These are phyloP conservation scores for Achaetomium macrosporum DNA, from an alignment of 2,329 filamentous ascomycete species.

Conservation along the genomic window DNA sequence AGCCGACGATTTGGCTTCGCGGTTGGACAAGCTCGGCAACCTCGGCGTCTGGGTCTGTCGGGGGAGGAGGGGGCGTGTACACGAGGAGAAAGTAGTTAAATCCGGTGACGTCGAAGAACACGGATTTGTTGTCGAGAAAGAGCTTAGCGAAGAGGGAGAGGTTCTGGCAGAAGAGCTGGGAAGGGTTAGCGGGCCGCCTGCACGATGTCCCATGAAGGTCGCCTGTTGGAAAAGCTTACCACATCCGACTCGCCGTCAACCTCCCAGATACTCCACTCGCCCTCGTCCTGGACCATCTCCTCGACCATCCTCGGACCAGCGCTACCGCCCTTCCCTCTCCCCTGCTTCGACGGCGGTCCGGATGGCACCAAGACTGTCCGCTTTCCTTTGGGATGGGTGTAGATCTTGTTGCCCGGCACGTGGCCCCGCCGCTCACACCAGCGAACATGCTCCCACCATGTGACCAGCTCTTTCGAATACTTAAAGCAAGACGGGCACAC, in stretches of 20 bases:
- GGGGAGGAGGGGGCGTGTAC: slow-evolving; percentile 51
- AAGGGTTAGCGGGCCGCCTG: too few relatives aligned
- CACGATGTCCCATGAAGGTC: background rate
- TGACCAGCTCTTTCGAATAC: slow-evolving; percentile 63
- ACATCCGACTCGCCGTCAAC: slow-evolving; percentile 84
- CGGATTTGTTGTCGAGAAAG: slow-evolving; percentile 95
- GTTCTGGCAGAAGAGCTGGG: slow-evolving; percentile 82
- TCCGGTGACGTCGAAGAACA: slow-evolving; percentile 92
- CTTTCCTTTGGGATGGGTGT: slow-evolving; percentile 51
- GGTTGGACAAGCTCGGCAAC: slow-evolving; percentile 14
- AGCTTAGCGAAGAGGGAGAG: slow-evolving; percentile 94
- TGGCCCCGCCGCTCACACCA: slow-evolving; percentile 47
- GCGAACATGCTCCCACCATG: slow-evolving; percentile 53
- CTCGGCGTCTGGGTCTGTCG: slow-evolving; percentile 9
- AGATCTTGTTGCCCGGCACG: slow-evolving; percentile 67
- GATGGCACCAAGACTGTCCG: slow-evolving; percentile 35
- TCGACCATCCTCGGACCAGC: slow-evolving; percentile 34
- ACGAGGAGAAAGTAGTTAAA: slow-evolving; percentile 95
- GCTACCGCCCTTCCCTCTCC: slow-evolving; percentile 34
- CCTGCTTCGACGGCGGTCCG: slow-evolving; percentile 29
- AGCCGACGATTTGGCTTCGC: slow-evolving; percentile 68
- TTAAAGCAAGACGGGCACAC: slow-evolving; percentile 94
- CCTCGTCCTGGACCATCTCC: slow-evolving; percentile 50
- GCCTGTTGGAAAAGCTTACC: slow-evolving; percentile 38
- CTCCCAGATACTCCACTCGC: slow-evolving; percentile 82